Evolutionary conservation across 2,329 filamentous ascomycete species (phyloP).

Genomic region (Colletotrichum phormii): DNA sequence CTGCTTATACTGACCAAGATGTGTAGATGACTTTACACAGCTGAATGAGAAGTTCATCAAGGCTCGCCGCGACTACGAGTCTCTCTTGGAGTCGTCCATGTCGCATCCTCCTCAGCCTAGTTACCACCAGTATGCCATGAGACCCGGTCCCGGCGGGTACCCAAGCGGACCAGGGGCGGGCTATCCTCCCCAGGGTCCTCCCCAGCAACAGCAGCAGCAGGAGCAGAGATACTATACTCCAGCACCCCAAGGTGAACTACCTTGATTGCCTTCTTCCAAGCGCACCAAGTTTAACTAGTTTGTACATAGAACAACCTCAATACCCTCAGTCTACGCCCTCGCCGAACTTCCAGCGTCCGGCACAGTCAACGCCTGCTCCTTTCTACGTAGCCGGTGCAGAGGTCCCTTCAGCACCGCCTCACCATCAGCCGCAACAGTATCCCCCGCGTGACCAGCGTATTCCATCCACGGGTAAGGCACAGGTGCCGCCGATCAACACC

Average conservation of each 20-base stretch:
- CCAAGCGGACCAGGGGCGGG: slow-evolving; percentile 45
- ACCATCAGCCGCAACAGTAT: slow-evolving; percentile 57
- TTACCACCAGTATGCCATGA: slow-evolving; percentile 76
- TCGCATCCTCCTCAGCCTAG: slow-evolving; percentile 85
- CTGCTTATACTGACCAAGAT: background rate
- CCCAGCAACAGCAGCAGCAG: slow-evolving; percentile 41
- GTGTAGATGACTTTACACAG: slow-evolving; percentile 95
- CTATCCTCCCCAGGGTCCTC: slow-evolving; percentile 56
- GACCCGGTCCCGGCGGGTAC: slow-evolving; percentile 61
- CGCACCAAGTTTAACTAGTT: slow-evolving; percentile 44
- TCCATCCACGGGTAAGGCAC: slow-evolving; percentile 59
- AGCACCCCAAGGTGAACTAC: slow-evolving; percentile 60
- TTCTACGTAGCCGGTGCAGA: slow-evolving; percentile 75
- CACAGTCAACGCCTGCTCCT: slow-evolving; percentile 63
- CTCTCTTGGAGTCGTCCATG: slow-evolving; percentile 96
- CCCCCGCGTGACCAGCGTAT: slow-evolving; percentile 62
- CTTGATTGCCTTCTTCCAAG: slow-evolving; percentile 32
- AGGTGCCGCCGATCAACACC: slow-evolving; percentile 63
- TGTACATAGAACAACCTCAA: slow-evolving; percentile 53
- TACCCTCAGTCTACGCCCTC: slow-evolving; percentile 62
- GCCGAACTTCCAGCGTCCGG: slow-evolving; percentile 66
- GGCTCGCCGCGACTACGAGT: slow-evolving; percentile 94
- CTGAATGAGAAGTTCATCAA: slow-evolving; percentile 99
- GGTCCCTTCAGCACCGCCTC: slow-evolving; percentile 54
- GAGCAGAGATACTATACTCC: slow-evolving; percentile 75